Evolutionary conservation across 352 stramenopile genomes (phyloP), one percentile per base, ranked within the genome.

Genomic region (Peronospora tabacina): DNA sequence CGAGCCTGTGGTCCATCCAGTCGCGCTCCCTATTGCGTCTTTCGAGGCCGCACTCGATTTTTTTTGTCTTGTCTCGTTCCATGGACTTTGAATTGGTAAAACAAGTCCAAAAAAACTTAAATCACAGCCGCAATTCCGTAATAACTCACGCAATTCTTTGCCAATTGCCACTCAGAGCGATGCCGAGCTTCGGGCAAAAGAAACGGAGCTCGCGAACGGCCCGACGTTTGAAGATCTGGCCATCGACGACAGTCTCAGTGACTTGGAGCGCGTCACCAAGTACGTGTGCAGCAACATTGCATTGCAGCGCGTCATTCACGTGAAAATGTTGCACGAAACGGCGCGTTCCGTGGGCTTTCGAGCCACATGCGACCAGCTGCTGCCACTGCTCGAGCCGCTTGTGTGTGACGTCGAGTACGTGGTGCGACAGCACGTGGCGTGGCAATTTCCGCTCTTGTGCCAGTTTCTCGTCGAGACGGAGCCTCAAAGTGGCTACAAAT

Each of bases 221-320:
- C 87, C 90, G 16, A 97, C 90, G n/a, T 99, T 98, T 66, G 94
- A 98, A 71, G 95, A 98, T 70, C 74, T 99, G 34, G 96, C 95
- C 5, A 98, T 99, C 58, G 95, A 98, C 74, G 95, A 98, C 70
- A 96, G 95, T 36, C 70, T 99, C 20, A 96, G 82, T 51, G 78
- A 98, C 49, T 65, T 98, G 28, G 81, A 98, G 54, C 83, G 96
- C 30, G 82, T 99, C 19, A 88, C 94, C 43, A 90, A 95, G 53
- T 99, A 98, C 67, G 85, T 87, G 44, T 94, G 82, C 66, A 97
- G 85, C 61, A 90, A 84, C 58, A 98, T 99, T 63, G 94, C 95
- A 7, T 61, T 99, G 32, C 96, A 99, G 70, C 82, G 95, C 47
- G 81, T 98, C 7, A 97, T 98, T 40, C 95, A 99, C 68, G 92